Base-by-base conservation (phyloP, 163 green algal genomes). In the Coccomyxa subellipsoidea region DNA sequence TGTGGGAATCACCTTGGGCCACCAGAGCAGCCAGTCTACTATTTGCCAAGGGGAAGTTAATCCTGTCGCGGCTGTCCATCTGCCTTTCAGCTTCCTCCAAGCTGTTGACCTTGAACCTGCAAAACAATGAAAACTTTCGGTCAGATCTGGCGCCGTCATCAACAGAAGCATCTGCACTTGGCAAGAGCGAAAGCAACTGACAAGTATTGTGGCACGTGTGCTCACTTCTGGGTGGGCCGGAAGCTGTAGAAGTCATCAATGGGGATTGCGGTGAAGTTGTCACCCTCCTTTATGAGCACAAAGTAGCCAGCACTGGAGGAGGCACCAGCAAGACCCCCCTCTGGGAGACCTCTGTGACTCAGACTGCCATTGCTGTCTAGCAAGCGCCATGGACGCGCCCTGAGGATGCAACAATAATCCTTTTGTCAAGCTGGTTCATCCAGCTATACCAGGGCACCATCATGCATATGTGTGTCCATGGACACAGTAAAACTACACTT, bases 231-330 rank as follows among this genome's bases (percentile, higher is more conserved):
- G 2, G 40, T 53, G 8, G 77, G 77, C 40, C 34, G 21, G 77
- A 81, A 81, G 77, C 31, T 81, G 77, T 81, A 81, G 36, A 53
- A 81, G 4, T 81, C 40, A 40, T 81, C 54, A 34, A 73, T 40
- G 8, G 77, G 77, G 38, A 81, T 27, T 29, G 40, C 77, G 0
- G 47, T 72, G 47, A 81, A 81, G 47, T 72, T 21, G 18, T 23
- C 31, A 7, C 77, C 77, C 40, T 72, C 47, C 15, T 72, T 72
- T 15, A 81, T 53, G 7, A 81, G n/a, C 27, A 81, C 40, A 53
- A 81, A 81, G 40, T 81, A 81, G 40, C 77, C 47, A 21, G 47
- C 37, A 25, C 75, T 39, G 29, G 38, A 37, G 7, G 21, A 18
- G 21, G 36, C 23, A 29, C 75, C 38, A 32, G 37, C 15, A 18